phyloP scores from a whole-genome alignment of 495 filamentous ascomycete genomes.

The Penicillium longicatenatum region DNA sequence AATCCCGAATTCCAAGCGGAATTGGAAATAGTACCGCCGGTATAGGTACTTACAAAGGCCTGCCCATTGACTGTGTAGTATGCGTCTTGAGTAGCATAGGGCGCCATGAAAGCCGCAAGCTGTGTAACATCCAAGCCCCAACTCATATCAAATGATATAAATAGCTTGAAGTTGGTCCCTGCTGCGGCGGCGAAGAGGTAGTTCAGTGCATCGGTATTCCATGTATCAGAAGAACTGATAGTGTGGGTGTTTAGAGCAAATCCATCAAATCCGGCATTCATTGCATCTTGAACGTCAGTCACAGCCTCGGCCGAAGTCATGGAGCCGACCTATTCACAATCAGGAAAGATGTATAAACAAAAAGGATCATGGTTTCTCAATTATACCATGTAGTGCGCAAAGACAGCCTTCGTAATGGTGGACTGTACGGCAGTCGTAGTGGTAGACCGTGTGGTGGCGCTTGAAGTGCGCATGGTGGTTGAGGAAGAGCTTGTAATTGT shows the following conservation, averaged over 20 bases:
- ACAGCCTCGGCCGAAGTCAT: constrained; percentile 24
- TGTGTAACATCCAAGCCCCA: constrained; percentile 11
- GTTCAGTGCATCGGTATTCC: constrained; percentile 16
- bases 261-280: constrained; percentile 26
- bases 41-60: constrained; percentile 4
- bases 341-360: not conserved
- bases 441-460: not conserved
- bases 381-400: constrained; percentile 40
- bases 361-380: not conserved
- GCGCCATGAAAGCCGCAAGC: constrained; percentile 7
- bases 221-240: constrained; percentile 16
- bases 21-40: constrained; percentile 17
- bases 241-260: constrained; percentile 31
- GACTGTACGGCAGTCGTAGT: not conserved
- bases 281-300: constrained; percentile 31
- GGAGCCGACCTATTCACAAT: constrained; percentile 19
- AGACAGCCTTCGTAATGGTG: constrained; percentile 17
- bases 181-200: constrained; percentile 21
- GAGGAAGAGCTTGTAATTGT: not conserved
- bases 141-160: constrained; percentile 32
- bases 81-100: constrained; percentile 15
- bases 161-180: constrained; percentile 29
- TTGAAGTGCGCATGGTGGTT: not conserved
- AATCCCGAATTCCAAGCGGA: constrained; percentile 11
- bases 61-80: constrained; percentile 17